Evolutionary conservation across 495 filamentous ascomycete genomes (phyloP).

Genomic region (Penicillium coffeae): DNA sequence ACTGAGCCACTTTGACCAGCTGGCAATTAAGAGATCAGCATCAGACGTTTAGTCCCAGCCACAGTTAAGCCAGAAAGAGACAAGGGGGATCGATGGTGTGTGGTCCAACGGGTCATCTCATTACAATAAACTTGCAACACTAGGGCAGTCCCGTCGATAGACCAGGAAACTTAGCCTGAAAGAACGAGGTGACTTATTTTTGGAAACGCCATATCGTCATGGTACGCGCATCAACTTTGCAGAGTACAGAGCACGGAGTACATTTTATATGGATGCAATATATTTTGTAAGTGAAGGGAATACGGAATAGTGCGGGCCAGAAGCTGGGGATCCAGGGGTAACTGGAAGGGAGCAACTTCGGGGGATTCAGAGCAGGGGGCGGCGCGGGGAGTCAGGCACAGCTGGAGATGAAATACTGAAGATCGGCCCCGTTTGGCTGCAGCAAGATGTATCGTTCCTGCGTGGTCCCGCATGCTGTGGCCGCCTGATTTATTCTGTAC

Average conservation of each 20-base stretch:
- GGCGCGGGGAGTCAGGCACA: background rate
- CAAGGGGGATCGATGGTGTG: slow-evolving; percentile 10
- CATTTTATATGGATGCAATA: no score
- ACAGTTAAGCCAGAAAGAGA: slow-evolving; percentile 15
- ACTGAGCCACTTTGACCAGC: background rate
- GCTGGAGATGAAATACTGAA: slow-evolving; percentile 4
- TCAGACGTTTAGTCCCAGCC: slow-evolving; percentile 6
- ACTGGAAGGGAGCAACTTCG: no score
- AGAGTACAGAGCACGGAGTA: no score
- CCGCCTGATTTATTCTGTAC: background rate
- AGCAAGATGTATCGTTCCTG: slow-evolving; percentile 27
- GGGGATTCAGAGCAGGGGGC: no score
- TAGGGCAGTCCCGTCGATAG: slow-evolving; percentile 10
- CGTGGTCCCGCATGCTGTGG: slow-evolving; percentile 4
- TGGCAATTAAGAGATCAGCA: background rate
- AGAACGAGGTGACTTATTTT: background rate
- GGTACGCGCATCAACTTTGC: no score
- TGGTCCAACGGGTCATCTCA: slow-evolving; percentile 4
- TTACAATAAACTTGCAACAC: slow-evolving; percentile 28
- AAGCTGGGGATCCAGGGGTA: background rate
- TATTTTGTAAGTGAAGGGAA: no score
- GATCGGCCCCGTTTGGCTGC: slow-evolving; percentile 9
- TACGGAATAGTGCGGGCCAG: no score
- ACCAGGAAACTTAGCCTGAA: slow-evolving; percentile 1
- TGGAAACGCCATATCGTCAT: no score